A percentile compares a stretch with the other conserved stretches of the same genome.
These are phyloP conservation scores for Linum lewisii DNA, from an alignment of 345 rosid genomes.

Conservation along the genomic window DNA sequence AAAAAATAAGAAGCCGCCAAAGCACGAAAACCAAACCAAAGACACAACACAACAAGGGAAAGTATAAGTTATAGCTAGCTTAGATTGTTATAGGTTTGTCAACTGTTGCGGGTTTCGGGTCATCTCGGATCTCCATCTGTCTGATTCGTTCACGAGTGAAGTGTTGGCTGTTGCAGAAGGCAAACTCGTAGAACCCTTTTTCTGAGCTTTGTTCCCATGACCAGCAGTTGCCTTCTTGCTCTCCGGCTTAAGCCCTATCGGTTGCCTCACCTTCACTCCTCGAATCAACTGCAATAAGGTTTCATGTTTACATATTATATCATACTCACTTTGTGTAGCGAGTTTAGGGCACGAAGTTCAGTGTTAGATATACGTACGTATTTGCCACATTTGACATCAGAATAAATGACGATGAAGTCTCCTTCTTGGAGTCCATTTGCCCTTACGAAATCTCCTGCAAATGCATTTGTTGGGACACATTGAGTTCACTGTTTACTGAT, in stretches of 20 bases:
- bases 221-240: conserved; percentile 31
- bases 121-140: too few relatives aligned
- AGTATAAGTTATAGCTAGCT: too few relatives aligned
- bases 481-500: too few relatives aligned
- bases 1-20: too few relatives aligned
- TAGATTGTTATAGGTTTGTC: too few relatives aligned
- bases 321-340: neutral
- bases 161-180: conserved; percentile 18
- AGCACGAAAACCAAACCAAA: too few relatives aligned
- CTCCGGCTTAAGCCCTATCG: conserved; percentile 39
- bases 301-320: too few relatives aligned
- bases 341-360: too few relatives aligned
- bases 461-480: neutral
- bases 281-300: conserved; percentile 81
- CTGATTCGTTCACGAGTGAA: too few relatives aligned
- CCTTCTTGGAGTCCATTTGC: conserved; percentile 95
- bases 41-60: too few relatives aligned
- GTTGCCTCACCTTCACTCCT: conserved; percentile 94
- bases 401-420: conserved; percentile 94
- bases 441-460: conserved; percentile 84
- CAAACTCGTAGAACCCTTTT: conserved; percentile 30
- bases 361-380: conserved; percentile 62
- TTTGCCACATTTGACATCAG: conserved; percentile 88
- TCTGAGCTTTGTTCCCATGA: conserved; percentile 45
- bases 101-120: too few relatives aligned